Evolutionary conservation across 805 yeast species (phyloP), one percentile per base, ranked within the genome.

Genomic region (Lachancea kluyveri): DNA sequence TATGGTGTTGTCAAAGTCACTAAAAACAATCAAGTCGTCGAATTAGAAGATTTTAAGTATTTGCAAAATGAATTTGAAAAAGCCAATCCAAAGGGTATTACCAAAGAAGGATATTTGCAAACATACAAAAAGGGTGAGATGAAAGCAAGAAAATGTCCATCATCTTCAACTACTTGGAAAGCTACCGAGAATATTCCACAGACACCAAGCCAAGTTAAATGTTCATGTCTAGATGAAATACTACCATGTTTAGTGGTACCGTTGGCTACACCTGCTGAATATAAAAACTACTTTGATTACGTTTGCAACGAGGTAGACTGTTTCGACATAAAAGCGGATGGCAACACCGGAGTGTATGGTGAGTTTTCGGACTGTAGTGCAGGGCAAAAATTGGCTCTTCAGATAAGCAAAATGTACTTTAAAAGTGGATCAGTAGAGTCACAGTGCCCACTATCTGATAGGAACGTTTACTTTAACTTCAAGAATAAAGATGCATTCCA

Each of bases 121-220:
- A 48, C 64, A 14, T 17, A 19, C 17, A 27, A n/a, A 2, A 18
- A 5, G 13, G 11, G n/a, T 9, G 11, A 26, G 5, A 33, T 63
- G 1, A 52, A 60, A 11, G 50, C 62, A 7, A 53, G 67, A 35
- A 47, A 67, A 18, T 77, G 85, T 48, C 84, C 85, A 11, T 57
- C 71, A 3, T 43, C 52, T 4, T 62, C 64, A n/a, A 26, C 55
- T 8, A 45, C 62, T 33, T 83, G 92, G 92, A 59, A 62, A 31
- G 90, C 87, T 10, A 62, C 76, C 9, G 55, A 68, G 10, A 51
- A 48, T 7, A 62, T 79, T 43, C 92, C 94, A 30, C 83, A 81
- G 38, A 70, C 79, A 8, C 94, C 94, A 24, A 69, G 79, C 39
- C 51, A 61, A 27, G 60, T 53, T 15, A 69, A 69, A 26, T 83